A percentile compares a stretch with the other conserved stretches of the same genome.
Conservation (phyloP, 2,329 filamentous ascomycete species). For the Delphinella strobiligena region DNA sequence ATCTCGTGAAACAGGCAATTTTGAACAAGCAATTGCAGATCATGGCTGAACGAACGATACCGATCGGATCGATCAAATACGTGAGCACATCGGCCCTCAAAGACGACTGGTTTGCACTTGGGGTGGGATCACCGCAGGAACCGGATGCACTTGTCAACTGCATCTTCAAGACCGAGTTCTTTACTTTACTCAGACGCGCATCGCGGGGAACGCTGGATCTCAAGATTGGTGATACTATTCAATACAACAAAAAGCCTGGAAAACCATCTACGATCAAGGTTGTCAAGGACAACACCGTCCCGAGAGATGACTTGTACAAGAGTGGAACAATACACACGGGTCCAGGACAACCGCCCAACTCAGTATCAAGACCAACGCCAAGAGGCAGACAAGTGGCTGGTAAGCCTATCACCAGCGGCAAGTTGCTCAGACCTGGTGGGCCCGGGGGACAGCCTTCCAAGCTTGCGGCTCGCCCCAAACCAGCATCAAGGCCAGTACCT, state of each 20-base stretch:
- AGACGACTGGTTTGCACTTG: slow-evolving; percentile 95
- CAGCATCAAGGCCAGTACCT: slow-evolving; percentile 35
- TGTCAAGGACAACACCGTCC: slow-evolving; percentile 68
- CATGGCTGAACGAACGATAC: slow-evolving; percentile 65
- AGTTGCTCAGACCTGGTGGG: slow-evolving; percentile 83
- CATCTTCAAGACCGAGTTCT: slow-evolving; percentile 92
- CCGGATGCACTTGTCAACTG: slow-evolving; percentile 89
- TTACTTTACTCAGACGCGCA: slow-evolving; percentile 74
- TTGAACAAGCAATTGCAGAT: slow-evolving; percentile 76
- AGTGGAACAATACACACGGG: slow-evolving; percentile 81
- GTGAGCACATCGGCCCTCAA: slow-evolving; percentile 68
- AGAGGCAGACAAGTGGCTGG: slow-evolving; percentile 76
- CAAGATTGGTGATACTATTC: slow-evolving; percentile 70
- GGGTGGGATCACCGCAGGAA: slow-evolving; percentile 80
- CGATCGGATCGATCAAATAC: slow-evolving; percentile 79
- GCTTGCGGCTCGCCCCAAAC: slow-evolving; percentile 40
- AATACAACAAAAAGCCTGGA: slow-evolving; percentile 95
- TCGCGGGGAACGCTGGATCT: slow-evolving; percentile 72
- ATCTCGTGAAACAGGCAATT: slow-evolving; percentile 74
- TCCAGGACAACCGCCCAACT: slow-evolving; percentile 71
- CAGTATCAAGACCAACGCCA: slow-evolving; percentile 71
- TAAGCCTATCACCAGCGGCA: slow-evolving; percentile 84
- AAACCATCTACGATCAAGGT: slow-evolving; percentile 85
- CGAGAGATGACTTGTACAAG: slow-evolving; percentile 77
- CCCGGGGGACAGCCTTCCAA: slow-evolving; percentile 71